These are phyloP conservation scores for Globisporangium solare DNA, from an alignment of 352 stramenopile genomes.

Conservation along the genomic window DNA sequence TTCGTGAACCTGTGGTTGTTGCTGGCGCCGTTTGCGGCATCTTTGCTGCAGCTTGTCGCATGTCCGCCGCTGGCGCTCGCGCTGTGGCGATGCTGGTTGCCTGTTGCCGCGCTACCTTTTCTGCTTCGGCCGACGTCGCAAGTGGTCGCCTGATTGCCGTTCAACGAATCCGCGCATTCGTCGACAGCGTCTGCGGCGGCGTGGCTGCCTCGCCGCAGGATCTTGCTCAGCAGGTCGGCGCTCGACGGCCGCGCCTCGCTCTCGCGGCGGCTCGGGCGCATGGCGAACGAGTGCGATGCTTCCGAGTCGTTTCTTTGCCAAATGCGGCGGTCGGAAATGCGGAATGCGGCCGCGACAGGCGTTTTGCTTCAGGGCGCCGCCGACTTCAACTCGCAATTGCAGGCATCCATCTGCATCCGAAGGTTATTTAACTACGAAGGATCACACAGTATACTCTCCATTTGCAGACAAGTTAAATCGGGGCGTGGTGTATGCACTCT, in stretches of 20 bases:
- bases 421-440: too few relatives aligned
- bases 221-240: conserved; percentile 20
- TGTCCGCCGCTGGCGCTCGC: background rate
- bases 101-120: background rate
- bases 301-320: too few relatives aligned
- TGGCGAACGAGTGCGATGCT: background rate
- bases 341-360: too few relatives aligned
- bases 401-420: too few relatives aligned
- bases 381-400: too few relatives aligned
- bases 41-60: background rate
- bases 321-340: too few relatives aligned
- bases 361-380: too few relatives aligned
- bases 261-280: conserved; percentile 14
- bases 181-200: conserved; percentile 2
- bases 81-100: conserved; percentile 13
- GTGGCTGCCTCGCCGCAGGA: conserved; percentile 18
- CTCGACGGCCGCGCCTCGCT: conserved; percentile 12
- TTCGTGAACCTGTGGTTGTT: conserved; percentile 13
- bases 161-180: background rate
- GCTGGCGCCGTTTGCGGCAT: background rate
- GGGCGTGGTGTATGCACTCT: too few relatives aligned
- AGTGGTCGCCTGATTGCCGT: background rate
- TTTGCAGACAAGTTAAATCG: too few relatives aligned
- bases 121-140: background rate
- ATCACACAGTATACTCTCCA: too few relatives aligned